phyloP scores from a whole-genome alignment of 148 eudicot genomes.

The Heliosperma pusillum region DNA sequence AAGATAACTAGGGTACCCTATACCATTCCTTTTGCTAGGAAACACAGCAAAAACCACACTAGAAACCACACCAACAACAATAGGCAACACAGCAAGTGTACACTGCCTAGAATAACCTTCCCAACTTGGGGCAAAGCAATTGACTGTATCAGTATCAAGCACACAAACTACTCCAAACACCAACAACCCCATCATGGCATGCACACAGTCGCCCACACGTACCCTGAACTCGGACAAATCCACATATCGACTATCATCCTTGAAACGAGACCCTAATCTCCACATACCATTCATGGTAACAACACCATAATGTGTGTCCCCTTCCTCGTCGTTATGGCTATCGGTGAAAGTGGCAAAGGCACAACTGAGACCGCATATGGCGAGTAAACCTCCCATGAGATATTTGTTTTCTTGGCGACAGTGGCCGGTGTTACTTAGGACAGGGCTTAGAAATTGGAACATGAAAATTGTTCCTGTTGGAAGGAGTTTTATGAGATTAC shows the following conservation, averaged over 20 bases:
- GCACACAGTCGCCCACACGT: conserved; percentile 53
- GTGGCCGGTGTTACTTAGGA: conserved; percentile 60
- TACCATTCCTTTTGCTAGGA: conserved; percentile 15
- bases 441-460: conserved; percentile 65
- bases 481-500: conserved; percentile 57
- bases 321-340: conserved; percentile 50
- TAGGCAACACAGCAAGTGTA: conserved; percentile 59
- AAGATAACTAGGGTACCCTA: not conserved
- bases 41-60: conserved; percentile 32
- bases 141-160: conserved; percentile 52
- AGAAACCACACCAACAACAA: conserved; percentile 50
- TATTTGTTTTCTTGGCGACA: conserved; percentile 52
- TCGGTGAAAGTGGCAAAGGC: conserved; percentile 67
- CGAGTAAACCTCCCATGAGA: conserved; percentile 37
- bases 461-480: conserved; percentile 75
- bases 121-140: conserved; percentile 55
- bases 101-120: conserved; percentile 32
- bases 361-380: conserved; percentile 44
- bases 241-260: not conserved
- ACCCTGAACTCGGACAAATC: conserved; percentile 52
- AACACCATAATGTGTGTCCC: conserved; percentile 52
- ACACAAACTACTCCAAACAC: conserved; percentile 57
- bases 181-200: conserved; percentile 43
- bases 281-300: conserved; percentile 56
- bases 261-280: conserved; percentile 21